phyloP scores from a whole-genome alignment of 352 stramenopile species.

The Phytophthora pluvialis region DNA sequence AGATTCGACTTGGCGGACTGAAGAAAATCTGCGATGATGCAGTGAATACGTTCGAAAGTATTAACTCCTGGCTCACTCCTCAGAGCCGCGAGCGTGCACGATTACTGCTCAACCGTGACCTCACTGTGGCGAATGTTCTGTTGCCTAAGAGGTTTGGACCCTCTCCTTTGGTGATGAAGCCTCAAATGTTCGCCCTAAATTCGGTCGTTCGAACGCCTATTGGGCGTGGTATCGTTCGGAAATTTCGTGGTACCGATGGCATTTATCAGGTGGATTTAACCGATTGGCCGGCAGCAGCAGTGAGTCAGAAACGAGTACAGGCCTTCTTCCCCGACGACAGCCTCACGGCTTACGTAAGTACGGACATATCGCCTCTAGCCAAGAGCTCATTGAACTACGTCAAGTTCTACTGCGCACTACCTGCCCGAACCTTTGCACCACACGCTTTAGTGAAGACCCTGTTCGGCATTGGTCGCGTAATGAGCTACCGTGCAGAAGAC shows the following conservation, averaged over 20 bases:
- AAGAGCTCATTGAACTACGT: slow-evolving; percentile 65
- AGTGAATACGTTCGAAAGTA: slow-evolving; percentile 54
- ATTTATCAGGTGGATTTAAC: slow-evolving; percentile 83
- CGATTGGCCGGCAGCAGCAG: slow-evolving; percentile 49
- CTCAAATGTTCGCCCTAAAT: slow-evolving; percentile 65
- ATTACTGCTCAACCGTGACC: slow-evolving; percentile 67
- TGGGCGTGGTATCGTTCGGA: slow-evolving; percentile 71
- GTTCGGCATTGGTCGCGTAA: slow-evolving; percentile 72
- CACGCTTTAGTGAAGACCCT: slow-evolving; percentile 73
- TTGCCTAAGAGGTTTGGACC: slow-evolving; percentile 42
- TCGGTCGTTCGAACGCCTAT: slow-evolving; percentile 67
- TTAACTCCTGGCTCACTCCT: slow-evolving; percentile 58
- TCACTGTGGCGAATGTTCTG: slow-evolving; percentile 66
- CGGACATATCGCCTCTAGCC: slow-evolving; percentile 46
- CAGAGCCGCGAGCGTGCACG: slow-evolving; percentile 61
- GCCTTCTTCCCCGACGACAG: slow-evolving; percentile 67
- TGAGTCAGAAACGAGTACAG: slow-evolving; percentile 50
- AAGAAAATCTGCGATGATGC: slow-evolving; percentile 74
- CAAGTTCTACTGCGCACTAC: slow-evolving; percentile 49
- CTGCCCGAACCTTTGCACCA: slow-evolving; percentile 45
- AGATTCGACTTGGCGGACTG: slow-evolving; percentile 64
- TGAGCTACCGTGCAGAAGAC: slow-evolving; percentile 68
- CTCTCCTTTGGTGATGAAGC: slow-evolving; percentile 54
- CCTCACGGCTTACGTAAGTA: slow-evolving; percentile 49
- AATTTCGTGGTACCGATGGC: slow-evolving; percentile 72